Conservation (phyloP, 2,329 filamentous ascomycete species). For the Didymella glomerata region DNA sequence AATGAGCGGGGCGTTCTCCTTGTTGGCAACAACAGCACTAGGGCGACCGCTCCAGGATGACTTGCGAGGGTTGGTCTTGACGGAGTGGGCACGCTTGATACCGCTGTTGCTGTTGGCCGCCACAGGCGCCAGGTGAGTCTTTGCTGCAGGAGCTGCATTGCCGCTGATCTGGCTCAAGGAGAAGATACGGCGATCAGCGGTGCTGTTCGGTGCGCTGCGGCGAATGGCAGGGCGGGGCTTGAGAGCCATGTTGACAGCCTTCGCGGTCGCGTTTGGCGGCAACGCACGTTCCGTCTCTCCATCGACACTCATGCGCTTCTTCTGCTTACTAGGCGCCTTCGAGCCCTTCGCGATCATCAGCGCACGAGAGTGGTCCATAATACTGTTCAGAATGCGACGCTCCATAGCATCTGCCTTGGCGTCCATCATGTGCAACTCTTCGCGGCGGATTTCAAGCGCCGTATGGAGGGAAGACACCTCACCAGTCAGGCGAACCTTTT, state of each 20-base stretch:
- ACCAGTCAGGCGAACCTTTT: slow-evolving; percentile 81
- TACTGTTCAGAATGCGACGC: slow-evolving; percentile 89
- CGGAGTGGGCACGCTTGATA: slow-evolving; percentile 60
- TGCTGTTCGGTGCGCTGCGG: slow-evolving; percentile 49
- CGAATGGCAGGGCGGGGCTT: slow-evolving; percentile 56
- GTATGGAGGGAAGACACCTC: slow-evolving; percentile 93
- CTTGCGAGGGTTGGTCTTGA: slow-evolving; percentile 51
- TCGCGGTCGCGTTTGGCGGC: slow-evolving; percentile 48
- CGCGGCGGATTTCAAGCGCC: slow-evolving; percentile 84
- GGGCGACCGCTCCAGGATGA: slow-evolving; percentile 48
- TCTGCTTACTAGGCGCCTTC: slow-evolving; percentile 48
- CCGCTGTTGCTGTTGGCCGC: slow-evolving; percentile 54
- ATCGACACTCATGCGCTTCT: slow-evolving; percentile 46
- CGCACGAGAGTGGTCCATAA: slow-evolving; percentile 93
- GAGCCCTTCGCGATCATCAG: slow-evolving; percentile 77
- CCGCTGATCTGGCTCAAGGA: slow-evolving; percentile 90
- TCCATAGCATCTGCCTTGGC: slow-evolving; percentile 86
- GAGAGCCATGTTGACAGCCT: slow-evolving; percentile 58
- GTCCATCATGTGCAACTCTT: slow-evolving; percentile 93
- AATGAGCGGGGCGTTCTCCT: slow-evolving; percentile 58
- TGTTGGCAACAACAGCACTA: slow-evolving; percentile 49
- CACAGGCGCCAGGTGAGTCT: slow-evolving; percentile 49
- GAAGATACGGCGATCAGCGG: slow-evolving; percentile 75
- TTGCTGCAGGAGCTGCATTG: slow-evolving; percentile 65
- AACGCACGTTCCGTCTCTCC: slow-evolving; percentile 46